These are phyloP conservation scores for Bremia lactucae DNA, from an alignment of 352 stramenopile species.

Conservation along the genomic window DNA sequence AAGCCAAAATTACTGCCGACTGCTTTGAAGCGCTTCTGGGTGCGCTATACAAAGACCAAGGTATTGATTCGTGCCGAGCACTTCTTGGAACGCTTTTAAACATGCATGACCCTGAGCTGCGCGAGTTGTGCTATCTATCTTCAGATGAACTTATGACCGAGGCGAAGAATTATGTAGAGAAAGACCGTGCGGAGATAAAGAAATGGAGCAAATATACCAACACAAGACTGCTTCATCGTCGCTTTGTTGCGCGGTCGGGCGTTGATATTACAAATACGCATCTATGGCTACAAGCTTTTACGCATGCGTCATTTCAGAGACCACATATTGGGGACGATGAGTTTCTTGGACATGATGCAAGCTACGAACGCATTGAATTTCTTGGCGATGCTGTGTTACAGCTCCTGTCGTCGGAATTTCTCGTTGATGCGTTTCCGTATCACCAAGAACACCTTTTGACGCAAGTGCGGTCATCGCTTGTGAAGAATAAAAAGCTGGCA, in stretches of 20 bases:
- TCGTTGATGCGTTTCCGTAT: conserved; percentile 71
- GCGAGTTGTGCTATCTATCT: conserved; percentile 49
- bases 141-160: conserved; percentile 37
- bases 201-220: conserved; percentile 36
- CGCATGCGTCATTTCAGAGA: conserved; percentile 64
- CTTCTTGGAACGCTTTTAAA: conserved; percentile 54
- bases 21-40: conserved; percentile 76
- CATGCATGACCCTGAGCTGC: conserved; percentile 40
- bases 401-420: conserved; percentile 64
- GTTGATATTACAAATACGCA: conserved; percentile 55
- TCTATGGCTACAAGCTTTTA: conserved; percentile 71
- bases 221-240: conserved; percentile 33
- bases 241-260: conserved; percentile 38
- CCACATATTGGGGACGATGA: conserved; percentile 57
- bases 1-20: conserved; percentile 69
- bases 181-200: conserved; percentile 44
- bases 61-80: conserved; percentile 51
- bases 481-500: conserved; percentile 77
- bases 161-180: conserved; percentile 35
- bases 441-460: conserved; percentile 76
- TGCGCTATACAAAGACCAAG: conserved; percentile 75
- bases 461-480: conserved; percentile 63
- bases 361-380: conserved; percentile 80
- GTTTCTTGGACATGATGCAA: conserved; percentile 57
- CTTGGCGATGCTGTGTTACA: conserved; percentile 77